These are phyloP conservation scores for Coniella vitis DNA, from an alignment of 2,329 filamentous ascomycete genomes.

Conservation along the genomic window DNA sequence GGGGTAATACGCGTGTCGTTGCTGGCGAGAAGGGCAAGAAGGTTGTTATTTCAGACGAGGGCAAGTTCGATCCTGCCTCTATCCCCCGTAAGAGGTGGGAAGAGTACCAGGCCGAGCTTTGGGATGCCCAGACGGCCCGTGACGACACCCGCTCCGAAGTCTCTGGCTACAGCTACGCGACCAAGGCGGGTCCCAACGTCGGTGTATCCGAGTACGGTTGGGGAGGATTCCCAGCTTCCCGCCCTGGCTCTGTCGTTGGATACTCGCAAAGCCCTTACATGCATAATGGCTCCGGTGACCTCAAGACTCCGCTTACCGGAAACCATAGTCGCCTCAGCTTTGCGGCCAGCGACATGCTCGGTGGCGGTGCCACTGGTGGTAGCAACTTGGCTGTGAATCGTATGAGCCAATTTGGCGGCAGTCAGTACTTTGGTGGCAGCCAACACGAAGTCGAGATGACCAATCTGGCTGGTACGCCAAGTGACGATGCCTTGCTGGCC, in stretches of 20 bases:
- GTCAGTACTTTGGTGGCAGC: constrained; percentile 47
- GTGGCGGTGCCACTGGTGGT: not conserved
- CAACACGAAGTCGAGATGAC: constrained; percentile 69
- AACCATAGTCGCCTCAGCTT: constrained; percentile 68
- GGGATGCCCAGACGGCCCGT: constrained; percentile 85
- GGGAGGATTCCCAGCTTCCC: constrained; percentile 45
- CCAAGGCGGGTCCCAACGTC: constrained; percentile 53
- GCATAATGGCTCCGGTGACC: constrained; percentile 37
- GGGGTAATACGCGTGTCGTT: constrained; percentile 97
- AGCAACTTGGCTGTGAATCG: constrained; percentile 32
- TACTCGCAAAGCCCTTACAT: constrained; percentile 41
- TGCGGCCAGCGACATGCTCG: constrained; percentile 60
- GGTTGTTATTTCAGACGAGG: constrained; percentile 89
- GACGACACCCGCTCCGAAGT: constrained; percentile 78
- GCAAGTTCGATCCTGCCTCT: constrained; percentile 87
- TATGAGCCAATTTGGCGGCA: constrained; percentile 54
- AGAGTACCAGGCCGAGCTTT: constrained; percentile 95
- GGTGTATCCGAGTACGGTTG: constrained; percentile 64
- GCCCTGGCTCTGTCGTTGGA: constrained; percentile 49
- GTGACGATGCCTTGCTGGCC: constrained; percentile 80
- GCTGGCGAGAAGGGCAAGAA: constrained; percentile 90
- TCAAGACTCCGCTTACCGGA: constrained; percentile 35
- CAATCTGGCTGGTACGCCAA: constrained; percentile 69
- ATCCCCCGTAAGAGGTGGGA: constrained; percentile 99
- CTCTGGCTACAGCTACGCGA: constrained; percentile 91